Conservation (phyloP, 768 basidiomycete species). For the Coprinellus aureogranulatus region DNA sequence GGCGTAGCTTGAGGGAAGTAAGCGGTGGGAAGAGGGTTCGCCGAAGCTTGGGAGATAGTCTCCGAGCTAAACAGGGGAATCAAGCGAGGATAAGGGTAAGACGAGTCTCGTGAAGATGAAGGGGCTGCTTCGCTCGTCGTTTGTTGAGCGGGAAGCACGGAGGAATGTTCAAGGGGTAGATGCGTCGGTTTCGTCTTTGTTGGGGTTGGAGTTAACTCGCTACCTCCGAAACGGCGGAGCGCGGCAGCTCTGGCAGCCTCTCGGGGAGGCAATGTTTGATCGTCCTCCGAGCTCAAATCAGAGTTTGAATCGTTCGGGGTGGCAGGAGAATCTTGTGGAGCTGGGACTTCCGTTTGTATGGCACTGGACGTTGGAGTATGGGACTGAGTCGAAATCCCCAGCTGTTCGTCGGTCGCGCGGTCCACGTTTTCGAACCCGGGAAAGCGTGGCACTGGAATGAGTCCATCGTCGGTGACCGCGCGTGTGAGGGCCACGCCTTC, state of each 20-base stretch:
- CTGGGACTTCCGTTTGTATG: conserved; percentile 14
- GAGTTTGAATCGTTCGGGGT: conserved; percentile 3
- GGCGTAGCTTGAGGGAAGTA: not conserved
- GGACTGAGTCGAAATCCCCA: not conserved
- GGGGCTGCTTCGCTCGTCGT: too few relatives aligned
- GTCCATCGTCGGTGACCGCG: too few relatives aligned
- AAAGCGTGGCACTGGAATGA: conserved; percentile 52
- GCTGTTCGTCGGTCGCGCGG: conserved; percentile 35
- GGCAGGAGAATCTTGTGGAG: not conserved
- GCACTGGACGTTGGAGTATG: not conserved
- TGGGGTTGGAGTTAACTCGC: not conserved
- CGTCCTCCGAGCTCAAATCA: not conserved
- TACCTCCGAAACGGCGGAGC: conserved; percentile 1
- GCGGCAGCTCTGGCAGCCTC: conserved; percentile 10
- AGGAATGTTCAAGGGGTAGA: not conserved
- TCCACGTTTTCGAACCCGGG: conserved; percentile 67
- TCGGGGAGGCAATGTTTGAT: not conserved
- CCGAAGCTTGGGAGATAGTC: not conserved
- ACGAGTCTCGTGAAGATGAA: too few relatives aligned
- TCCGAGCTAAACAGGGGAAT: conserved; percentile 32
- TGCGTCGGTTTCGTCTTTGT: not conserved
- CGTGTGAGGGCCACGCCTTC: not conserved
- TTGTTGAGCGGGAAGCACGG: not conserved
- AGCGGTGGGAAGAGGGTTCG: not conserved
- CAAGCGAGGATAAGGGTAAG: conserved; percentile 19